These are phyloP conservation scores for Quaeritorhiza haematococci DNA, from an alignment of 371 early-diverging fungal species.

Conservation along the genomic window DNA sequence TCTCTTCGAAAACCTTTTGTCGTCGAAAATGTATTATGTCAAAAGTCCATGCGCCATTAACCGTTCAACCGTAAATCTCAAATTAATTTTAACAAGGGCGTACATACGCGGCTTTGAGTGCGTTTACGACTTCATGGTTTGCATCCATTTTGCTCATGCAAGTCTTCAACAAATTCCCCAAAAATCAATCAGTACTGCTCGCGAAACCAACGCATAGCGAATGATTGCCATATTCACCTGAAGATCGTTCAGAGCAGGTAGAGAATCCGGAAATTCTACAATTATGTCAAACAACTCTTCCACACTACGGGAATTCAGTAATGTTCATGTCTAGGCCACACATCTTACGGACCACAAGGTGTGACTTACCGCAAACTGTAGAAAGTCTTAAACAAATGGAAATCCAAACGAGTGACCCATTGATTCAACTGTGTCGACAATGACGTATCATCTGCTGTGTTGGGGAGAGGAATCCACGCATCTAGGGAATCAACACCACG, in stretches of 20 bases:
- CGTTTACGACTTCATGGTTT: slow-evolving; percentile 20
- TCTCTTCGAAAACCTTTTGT: slow-evolving; percentile 41
- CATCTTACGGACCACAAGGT: background rate
- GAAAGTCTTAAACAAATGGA: background rate
- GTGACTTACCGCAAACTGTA: background rate
- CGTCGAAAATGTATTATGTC: too few relatives aligned
- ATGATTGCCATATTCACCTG: too few relatives aligned
- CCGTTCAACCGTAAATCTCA: background rate
- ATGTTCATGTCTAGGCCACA: background rate
- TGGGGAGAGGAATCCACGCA: too few relatives aligned
- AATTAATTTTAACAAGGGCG: background rate
- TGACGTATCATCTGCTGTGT: too few relatives aligned
- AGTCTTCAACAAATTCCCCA: slow-evolving; percentile 12
- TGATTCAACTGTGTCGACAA: too few relatives aligned
- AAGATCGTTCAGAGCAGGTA: slow-evolving; percentile 48
- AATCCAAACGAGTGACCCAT: background rate
- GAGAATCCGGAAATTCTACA: slow-evolving; percentile 55
- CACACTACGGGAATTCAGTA: slow-evolving; percentile 23
- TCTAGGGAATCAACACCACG: too few relatives aligned
- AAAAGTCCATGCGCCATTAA: too few relatives aligned
- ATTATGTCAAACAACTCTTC: slow-evolving; percentile 59
- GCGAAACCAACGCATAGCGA: slow-evolving; percentile 7
- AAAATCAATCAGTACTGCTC: background rate
- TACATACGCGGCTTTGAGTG: slow-evolving; percentile 28
- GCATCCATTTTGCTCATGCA: slow-evolving; percentile 24